These are phyloP conservation scores for Lasiosphaeris hirsuta DNA, from an alignment of 495 filamentous ascomycete genomes.

Conservation along the genomic window DNA sequence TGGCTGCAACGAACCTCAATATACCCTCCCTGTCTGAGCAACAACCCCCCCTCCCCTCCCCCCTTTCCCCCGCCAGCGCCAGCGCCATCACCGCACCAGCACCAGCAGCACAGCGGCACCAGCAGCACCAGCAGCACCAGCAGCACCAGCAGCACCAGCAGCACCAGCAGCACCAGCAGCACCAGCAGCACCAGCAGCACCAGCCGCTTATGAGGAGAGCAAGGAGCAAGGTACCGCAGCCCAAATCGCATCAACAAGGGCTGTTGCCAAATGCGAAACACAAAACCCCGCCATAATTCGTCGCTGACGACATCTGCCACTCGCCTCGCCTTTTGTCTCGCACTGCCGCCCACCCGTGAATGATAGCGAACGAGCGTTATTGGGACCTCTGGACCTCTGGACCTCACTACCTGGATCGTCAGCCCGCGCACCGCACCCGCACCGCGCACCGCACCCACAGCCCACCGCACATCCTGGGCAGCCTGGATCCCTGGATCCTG, in stretches of 20 bases:
- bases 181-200: conserved; percentile 13
- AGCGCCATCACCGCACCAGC: too few species aligned
- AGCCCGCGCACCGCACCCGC: too few species aligned
- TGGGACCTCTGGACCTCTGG: conserved; percentile 4
- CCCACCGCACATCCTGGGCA: too few species aligned
- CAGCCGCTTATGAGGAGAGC: conserved; percentile 8
- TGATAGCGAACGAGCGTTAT: not conserved
- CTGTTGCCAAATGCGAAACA: conserved; percentile 33
- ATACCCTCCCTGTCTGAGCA: not conserved
- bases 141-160: too few species aligned
- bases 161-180: too few species aligned
- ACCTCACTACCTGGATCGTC: too few species aligned
- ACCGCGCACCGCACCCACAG: too few species aligned
- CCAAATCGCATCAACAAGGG: conserved; percentile 20
- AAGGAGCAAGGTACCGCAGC: conserved; percentile 19
- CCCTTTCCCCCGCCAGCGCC: too few species aligned
- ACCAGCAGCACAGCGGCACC: too few species aligned
- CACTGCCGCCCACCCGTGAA: not conserved
- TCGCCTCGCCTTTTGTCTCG: conserved; percentile 7
- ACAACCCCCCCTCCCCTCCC: too few species aligned
- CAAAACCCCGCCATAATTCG: conserved; percentile 37
- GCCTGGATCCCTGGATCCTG: too few species aligned
- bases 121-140: too few species aligned
- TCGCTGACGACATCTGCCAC: conserved; percentile 32
- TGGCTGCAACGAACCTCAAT: not conserved